Evolutionary conservation across 345 rosid species (phyloP).

Genomic region (Turritis glabra): DNA sequence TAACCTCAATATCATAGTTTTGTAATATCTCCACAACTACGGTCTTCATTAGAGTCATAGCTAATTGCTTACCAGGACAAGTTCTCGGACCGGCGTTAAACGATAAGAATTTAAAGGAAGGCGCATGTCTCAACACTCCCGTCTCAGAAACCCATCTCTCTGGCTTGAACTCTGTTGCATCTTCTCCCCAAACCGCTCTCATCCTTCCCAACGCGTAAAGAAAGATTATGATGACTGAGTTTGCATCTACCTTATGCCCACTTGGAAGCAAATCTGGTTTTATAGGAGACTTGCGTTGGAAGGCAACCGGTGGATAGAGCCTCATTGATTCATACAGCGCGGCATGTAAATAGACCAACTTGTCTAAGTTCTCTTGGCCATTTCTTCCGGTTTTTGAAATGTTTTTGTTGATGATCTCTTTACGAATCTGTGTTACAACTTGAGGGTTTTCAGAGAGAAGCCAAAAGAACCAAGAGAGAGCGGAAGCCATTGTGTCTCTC

Average conservation of each 20-base stretch:
- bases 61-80: conserved; percentile 32
- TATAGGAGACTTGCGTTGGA: conserved; percentile 22
- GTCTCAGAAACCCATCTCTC: conserved; percentile 28
- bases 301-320: conserved; percentile 39
- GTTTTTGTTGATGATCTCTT: conserved; percentile 40
- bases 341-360: conserved; percentile 41
- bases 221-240: conserved; percentile 19
- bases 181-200: conserved; percentile 35
- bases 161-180: conserved; percentile 24
- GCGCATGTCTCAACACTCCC: conserved; percentile 26
- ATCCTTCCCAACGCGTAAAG: conserved; percentile 41
- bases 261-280: conserved; percentile 39
- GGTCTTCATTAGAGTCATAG: conserved; percentile 19
- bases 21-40: conserved; percentile 22
- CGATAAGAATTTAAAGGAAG: conserved; percentile 32
- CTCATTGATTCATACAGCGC: conserved; percentile 42
- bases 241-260: conserved; percentile 32
- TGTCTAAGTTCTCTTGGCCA: conserved; percentile 7
- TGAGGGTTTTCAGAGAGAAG: conserved; percentile 42
- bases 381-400: neutral
- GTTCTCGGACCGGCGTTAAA: conserved; percentile 37
- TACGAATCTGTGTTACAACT: conserved; percentile 41
- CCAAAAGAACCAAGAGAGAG: conserved; percentile 57
- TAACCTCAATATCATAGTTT: conserved; percentile 24
- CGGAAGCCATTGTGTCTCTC: conserved; percentile 37